A percentile compares a stretch with the other conserved stretches of the same genome.
Evolutionary conservation across 495 filamentous ascomycete species (phyloP).

Genomic region (Aspergillus olivimuriae): DNA sequence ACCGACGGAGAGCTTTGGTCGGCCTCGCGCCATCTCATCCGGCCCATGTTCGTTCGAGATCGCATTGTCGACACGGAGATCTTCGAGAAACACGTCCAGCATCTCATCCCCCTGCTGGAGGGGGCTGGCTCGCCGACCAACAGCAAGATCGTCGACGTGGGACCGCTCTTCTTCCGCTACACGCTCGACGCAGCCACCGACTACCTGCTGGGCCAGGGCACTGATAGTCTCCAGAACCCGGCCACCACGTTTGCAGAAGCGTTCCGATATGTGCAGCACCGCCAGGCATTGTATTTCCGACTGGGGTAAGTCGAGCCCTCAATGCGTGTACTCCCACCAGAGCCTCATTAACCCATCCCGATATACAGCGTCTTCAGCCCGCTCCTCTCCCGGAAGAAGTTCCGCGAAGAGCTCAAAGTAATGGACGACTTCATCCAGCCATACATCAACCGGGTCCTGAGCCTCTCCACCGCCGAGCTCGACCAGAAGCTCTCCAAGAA

Average conservation of each 20-base stretch:
- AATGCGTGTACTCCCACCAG: neutral
- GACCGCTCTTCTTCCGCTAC: conserved; percentile 69
- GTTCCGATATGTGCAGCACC: conserved; percentile 64
- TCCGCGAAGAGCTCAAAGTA: conserved; percentile 54
- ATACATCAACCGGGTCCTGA: conserved; percentile 62
- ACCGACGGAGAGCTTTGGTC: conserved; percentile 75
- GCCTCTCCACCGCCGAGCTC: conserved; percentile 55
- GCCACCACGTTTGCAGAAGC: conserved; percentile 59
- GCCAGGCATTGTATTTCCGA: conserved; percentile 56
- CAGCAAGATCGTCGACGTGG: conserved; percentile 57
- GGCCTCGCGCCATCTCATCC: conserved; percentile 63
- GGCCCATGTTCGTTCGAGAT: conserved; percentile 79
- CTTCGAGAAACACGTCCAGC: conserved; percentile 70
- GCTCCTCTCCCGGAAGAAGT: conserved; percentile 51
- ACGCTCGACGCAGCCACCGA: conserved; percentile 81
- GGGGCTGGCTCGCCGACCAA: conserved; percentile 30
- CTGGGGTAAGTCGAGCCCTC: conserved; percentile 35
- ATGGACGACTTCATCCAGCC: conserved; percentile 70
- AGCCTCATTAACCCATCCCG: neutral
- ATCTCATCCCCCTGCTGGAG: conserved; percentile 57
- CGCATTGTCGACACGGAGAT: conserved; percentile 73
- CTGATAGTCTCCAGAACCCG: conserved; percentile 59
- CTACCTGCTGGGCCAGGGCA: conserved; percentile 74
- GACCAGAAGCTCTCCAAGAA: conserved; percentile 56
- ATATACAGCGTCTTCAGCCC: conserved; percentile 44